Evolutionary conservation across 257 asterid genomes (phyloP), one percentile per base, ranked within the genome.

Genomic region (Nicotiana paniculata): DNA sequence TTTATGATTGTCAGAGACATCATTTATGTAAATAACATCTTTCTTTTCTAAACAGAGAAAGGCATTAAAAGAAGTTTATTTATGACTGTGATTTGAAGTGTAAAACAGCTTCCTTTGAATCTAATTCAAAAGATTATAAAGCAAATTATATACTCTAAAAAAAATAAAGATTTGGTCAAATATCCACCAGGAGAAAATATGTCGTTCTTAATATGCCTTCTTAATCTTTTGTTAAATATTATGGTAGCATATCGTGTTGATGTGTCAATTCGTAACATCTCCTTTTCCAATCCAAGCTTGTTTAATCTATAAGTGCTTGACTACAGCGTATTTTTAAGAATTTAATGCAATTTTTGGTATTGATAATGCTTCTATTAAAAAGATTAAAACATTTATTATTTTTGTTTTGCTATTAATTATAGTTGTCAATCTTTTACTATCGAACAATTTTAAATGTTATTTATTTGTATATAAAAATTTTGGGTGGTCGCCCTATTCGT

Each of bases 181-280:
- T 76, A 80, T 48, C 57, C 72, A 81, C 84, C 82, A 81, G 37
- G 72, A 84, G 86, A 83, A 82, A 28, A 78, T 81, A 87, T 77
- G 30, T 80, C 79, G n/a, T 21, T 82, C 39, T 21, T 9, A 78
- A 55, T 81, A 81, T 68, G 48, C 84, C 81, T 77, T 82, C 77
- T 85, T 69, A 84, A 83, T 51, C 33, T 39, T 9, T 81, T 70
- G 7, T 3, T n/a, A 78, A 24, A 76, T 28, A 72, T 51, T 39
- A 24, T 48, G 53, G 9, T 59, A 54, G 66, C 82, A 78, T 30
- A 30, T 83, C 86, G 46, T 79, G 72, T 80, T 85, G 35, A 69
- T 77, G 77, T 81, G 87, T 86, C 90, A 82, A 82, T 82, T 85
- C 85, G 77, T 46, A 28, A 51, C 64, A 18, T 85, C 12, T 84